These are phyloP conservation scores for Psilocybe subaeruginosa DNA, from an alignment of 768 basidiomycete species.

Conservation along the genomic window DNA sequence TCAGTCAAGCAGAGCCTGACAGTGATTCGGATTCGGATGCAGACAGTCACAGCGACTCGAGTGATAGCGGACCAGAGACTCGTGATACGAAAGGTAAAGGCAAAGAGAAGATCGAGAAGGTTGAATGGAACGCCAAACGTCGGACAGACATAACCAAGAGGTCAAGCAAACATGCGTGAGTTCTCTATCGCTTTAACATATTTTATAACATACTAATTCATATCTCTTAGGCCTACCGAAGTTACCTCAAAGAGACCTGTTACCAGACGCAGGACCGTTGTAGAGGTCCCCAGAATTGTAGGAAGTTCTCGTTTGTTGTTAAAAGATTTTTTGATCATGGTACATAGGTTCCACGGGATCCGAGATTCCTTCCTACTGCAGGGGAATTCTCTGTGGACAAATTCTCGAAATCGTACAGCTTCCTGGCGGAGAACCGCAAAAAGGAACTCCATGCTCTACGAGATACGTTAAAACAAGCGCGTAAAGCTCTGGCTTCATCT, in stretches of 20 bases:
- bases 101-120: conserved; percentile 38
- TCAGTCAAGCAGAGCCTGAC: conserved; percentile 43
- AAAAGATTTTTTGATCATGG: conserved; percentile 1
- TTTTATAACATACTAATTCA: not conserved
- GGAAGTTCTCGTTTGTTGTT: conserved; percentile 24
- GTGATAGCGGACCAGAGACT: conserved; percentile 16
- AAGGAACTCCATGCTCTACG: conserved; percentile 68
- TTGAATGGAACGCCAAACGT: conserved; percentile 44
- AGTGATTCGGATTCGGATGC: conserved; percentile 41
- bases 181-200: conserved; percentile 16
- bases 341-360: conserved; percentile 77
- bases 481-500: conserved; percentile 61
- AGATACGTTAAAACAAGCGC: conserved; percentile 68
- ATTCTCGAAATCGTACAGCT: conserved; percentile 74
- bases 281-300: conserved; percentile 70
- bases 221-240: conserved; percentile 66
- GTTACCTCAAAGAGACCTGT: conserved; percentile 87
- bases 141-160: conserved; percentile 60
- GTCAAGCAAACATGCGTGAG: conserved; percentile 86
- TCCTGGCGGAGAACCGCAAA: conserved; percentile 67
- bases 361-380: conserved; percentile 77
- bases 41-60: conserved; percentile 21
- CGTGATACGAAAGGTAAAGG: conserved; percentile 27
- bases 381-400: conserved; percentile 68
- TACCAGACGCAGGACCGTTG: conserved; percentile 66